Conservation (phyloP, 495 filamentous ascomycete species). For the Penicillium paradoxum region DNA sequence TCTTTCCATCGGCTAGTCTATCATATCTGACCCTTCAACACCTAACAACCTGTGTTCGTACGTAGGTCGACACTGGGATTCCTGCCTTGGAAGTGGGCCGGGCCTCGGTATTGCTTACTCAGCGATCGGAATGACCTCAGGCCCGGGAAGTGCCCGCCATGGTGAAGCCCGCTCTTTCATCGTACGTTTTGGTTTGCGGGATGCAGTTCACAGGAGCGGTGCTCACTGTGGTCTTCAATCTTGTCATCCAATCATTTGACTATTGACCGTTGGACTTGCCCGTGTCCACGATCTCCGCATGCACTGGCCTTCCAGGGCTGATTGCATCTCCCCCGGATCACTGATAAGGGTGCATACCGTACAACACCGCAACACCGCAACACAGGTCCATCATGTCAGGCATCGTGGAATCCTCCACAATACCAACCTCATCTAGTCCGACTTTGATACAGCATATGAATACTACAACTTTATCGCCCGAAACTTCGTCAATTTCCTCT, state of each 20-base stretch:
- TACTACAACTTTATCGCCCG: slow-evolving; percentile 14
- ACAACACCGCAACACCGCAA: no score
- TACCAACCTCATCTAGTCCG: slow-evolving; percentile 18
- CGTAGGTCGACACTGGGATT: no score
- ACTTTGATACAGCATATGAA: slow-evolving; percentile 12
- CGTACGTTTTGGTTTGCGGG: slow-evolving; percentile 1
- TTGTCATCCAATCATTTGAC: not conserved
- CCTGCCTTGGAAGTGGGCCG: not conserved
- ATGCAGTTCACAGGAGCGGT: slow-evolving; percentile 15
- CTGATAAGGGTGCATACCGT: slow-evolving; percentile 16
- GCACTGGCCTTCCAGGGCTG: slow-evolving; percentile 11
- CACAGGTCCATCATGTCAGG: slow-evolving; percentile 20
- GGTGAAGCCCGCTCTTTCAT: not conserved
- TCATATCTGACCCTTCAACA: no score
- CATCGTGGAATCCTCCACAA: slow-evolving; percentile 10
- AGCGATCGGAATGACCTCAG: not conserved
- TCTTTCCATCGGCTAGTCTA: no score
- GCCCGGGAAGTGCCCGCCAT: slow-evolving; percentile 3
- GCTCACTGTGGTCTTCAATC: slow-evolving; percentile 9
- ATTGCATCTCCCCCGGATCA: slow-evolving; percentile 21
- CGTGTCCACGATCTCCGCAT: not conserved
- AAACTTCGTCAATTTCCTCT: slow-evolving; percentile 25
- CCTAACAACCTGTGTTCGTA: no score
- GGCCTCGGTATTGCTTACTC: slow-evolving; percentile 1
- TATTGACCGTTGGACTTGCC: not conserved